Evolutionary conservation across 495 filamentous ascomycete genomes (phyloP), one percentile per base, ranked within the genome.

Genomic region (Aspergillus steynii): DNA sequence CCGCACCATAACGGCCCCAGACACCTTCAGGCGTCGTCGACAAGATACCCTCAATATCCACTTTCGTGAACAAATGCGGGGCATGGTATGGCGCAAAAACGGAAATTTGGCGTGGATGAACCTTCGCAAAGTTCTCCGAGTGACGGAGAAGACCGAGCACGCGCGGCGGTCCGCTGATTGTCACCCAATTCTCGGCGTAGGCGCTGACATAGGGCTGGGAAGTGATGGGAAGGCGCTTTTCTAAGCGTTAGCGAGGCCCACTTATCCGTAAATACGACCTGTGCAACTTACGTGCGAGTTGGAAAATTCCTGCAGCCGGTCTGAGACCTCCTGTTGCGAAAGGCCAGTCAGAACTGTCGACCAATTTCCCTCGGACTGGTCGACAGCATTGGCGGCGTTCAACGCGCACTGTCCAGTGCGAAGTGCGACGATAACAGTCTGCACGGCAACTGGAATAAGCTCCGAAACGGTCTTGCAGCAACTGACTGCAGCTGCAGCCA

Each of bases 141-240:
- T 10, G 37, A 31, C n/a, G 48, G 28, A 29, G 54, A 51, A 48
- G 37, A 51, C 26, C 74, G 12, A 91, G 76, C 0, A 83, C 84
- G 4, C 74, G 71, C 3, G 91, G 91, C 4, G 91, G 88, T 12
- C 89, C 91, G 65, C 90, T 93, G 55, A 96, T 81, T 50, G 89
- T 88, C 31, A 94, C 69, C 51, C 84, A 86, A 69, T 81, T 88
- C 9, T 82, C 71, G 52, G 86, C 87, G 49, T 88, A 77, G 8
- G 90, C 89, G 70, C 89, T 92, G 55, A 94, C 76, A 69, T 92
- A 96, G 0, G 86, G 85, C 49, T 80, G 80, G 56, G 77, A 85
- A 31, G 86, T 82, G 32, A 73, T 71, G 4, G 88, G 81, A 42
- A 88, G 80, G 46, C 76, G 77, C 83, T 90, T 56, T 0, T 25